Evolutionary conservation across 495 filamentous ascomycete species (phyloP).

Genomic region (Daldinia caldariorum): DNA sequence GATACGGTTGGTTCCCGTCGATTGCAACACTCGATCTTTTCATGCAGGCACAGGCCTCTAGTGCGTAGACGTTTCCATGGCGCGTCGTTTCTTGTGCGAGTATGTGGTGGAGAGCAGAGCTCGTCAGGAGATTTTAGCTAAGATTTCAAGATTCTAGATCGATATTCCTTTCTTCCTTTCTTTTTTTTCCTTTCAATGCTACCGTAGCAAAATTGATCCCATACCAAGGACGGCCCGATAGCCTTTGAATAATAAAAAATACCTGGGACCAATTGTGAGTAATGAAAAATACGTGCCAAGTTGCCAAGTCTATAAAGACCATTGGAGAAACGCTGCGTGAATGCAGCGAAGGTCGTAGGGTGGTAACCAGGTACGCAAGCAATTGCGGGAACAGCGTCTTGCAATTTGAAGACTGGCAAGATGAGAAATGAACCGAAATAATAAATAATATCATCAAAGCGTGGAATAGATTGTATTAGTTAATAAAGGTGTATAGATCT

Average conservation of each 20-base stretch:
- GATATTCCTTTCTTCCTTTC: neutral
- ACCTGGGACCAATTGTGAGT: neutral
- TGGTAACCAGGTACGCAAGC: slow-evolving; percentile 4
- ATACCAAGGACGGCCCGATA: slow-evolving; percentile 24
- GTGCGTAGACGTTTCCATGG: slow-evolving; percentile 22
- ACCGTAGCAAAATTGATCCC: slow-evolving; percentile 16
- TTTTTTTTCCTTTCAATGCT: slow-evolving; percentile 8
- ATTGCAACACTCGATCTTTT: slow-evolving; percentile 40
- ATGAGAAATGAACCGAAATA: neutral
- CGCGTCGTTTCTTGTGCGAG: slow-evolving; percentile 18
- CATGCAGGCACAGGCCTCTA: slow-evolving; percentile 35
- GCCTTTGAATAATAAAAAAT: slow-evolving; percentile 1
- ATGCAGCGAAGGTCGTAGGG: neutral
- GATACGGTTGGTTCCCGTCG: slow-evolving; percentile 39
- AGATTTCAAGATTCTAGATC: slow-evolving; percentile 19
- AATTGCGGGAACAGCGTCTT: neutral
- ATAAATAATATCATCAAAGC: slow-evolving; percentile 5
- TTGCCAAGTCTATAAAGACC: slow-evolving; percentile 2
- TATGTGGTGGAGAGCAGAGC: slow-evolving; percentile 13
- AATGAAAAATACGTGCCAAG: slow-evolving; percentile 5
- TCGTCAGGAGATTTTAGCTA: slow-evolving; percentile 8
- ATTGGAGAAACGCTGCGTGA: slow-evolving; percentile 6
- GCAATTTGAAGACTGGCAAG: neutral
- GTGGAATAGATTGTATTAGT: neutral
- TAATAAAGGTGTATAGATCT: slow-evolving; percentile 17